phyloP scores from a whole-genome alignment of 805 yeast species.

The Wickerhamiella alocasiicola region DNA sequence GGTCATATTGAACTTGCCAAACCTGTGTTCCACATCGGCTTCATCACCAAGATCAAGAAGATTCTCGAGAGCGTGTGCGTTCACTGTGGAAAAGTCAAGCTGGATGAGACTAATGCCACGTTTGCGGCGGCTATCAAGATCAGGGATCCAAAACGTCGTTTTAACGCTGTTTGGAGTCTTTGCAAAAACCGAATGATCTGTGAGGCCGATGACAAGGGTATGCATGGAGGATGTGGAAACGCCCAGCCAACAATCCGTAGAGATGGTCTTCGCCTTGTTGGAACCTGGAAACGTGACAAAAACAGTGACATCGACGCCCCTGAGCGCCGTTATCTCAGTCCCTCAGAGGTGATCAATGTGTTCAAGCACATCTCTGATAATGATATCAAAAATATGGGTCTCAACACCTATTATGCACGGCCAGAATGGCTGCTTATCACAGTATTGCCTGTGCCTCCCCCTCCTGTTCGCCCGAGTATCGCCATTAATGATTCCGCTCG shows the following conservation, averaged over 20 bases:
- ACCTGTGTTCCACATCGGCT: conserved; percentile 94
- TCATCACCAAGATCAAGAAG: conserved; percentile 84
- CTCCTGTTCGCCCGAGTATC: conserved; percentile 97
- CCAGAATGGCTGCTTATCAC: conserved; percentile 98
- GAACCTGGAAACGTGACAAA: conserved; percentile 93
- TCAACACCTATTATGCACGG: conserved; percentile 90
- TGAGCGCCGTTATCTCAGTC: conserved; percentile 77
- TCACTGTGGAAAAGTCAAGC: conserved; percentile 91
- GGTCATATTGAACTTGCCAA: conserved; percentile 98
- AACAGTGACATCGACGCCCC: conserved; percentile 79
- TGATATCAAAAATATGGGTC: conserved; percentile 73
- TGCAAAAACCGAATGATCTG: conserved; percentile 91
- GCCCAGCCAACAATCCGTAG: conserved; percentile 90
- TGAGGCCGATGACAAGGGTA: conserved; percentile 54
- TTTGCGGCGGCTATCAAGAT: conserved; percentile 83
- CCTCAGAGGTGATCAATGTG: conserved; percentile 80
- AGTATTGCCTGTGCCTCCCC: conserved; percentile 99
- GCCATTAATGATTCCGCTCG: conserved; percentile 96
- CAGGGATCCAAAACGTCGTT: conserved; percentile 88
- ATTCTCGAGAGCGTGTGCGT: conserved; percentile 94
- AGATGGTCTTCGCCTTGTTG: conserved; percentile 92
- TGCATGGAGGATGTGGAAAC: conserved; percentile 96
- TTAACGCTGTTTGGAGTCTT: conserved; percentile 90
- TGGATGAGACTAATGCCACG: conserved; percentile 70
- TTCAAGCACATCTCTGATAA: conserved; percentile 80